These are phyloP conservation scores for Eucalyptus pauciflora DNA, from an alignment of 345 rosid species.

Conservation along the genomic window DNA sequence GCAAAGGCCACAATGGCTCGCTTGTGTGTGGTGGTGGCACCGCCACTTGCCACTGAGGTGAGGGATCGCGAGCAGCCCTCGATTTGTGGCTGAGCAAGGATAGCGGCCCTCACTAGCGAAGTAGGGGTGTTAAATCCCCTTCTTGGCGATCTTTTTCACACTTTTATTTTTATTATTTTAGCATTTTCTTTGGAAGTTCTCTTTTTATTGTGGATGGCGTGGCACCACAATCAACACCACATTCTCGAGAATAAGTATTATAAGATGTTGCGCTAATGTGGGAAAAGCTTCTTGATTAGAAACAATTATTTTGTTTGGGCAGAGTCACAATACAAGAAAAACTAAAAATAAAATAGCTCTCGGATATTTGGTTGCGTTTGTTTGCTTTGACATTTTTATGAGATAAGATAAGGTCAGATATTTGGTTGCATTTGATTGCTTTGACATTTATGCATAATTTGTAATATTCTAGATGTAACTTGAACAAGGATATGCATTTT, in stretches of 20 bases:
- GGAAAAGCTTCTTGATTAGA: neutral
- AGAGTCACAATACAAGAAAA: neutral
- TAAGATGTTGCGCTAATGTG: neutral
- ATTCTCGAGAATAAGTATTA: neutral
- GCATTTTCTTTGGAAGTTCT: neutral
- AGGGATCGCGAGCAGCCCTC: neutral
- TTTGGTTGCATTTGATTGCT: neutral
- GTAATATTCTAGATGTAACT: neutral
- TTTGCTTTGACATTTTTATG: neutral
- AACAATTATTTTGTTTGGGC: neutral
- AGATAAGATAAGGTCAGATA: neutral
- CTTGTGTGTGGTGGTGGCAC: neutral
- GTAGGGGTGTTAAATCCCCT: neutral
- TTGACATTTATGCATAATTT: neutral
- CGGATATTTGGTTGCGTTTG: rapidly evolving
- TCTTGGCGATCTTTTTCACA: rapidly evolving
- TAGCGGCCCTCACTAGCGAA: neutral
- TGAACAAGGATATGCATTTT: neutral
- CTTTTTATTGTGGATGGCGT: neutral
- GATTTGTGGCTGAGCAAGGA: neutral
- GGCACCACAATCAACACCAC: neutral
- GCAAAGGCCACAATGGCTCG: neutral
- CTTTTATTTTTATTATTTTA: neutral
- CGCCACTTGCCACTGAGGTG: neutral
- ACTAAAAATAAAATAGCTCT: neutral